Evolutionary conservation across 768 basidiomycete genomes (phyloP), one percentile per base, ranked within the genome.

Genomic region (Amanita brunnescens): DNA sequence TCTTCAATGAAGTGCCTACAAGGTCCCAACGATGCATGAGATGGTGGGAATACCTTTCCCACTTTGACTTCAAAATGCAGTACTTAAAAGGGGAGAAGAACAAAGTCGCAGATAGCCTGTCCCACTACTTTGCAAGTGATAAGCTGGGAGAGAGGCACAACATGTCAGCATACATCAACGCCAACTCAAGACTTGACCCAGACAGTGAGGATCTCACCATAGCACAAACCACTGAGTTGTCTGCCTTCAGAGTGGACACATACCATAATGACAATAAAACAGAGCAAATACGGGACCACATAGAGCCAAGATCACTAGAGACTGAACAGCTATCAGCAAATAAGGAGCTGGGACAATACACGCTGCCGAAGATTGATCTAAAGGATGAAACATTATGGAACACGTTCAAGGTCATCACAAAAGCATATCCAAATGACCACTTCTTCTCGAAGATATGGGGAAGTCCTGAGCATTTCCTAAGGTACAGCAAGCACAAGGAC

Each of bases 71-170:
- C 38, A 49, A 58, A 2, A 58, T 65, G 2, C n/a, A 24, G 7
- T 61, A 65, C 51, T 58, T 63, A 0, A 53, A 59, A 10, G 66
- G 65, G 0, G 35, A 13, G 0, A 33, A 26, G 0, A 68, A 68
- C 29, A 62, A 57, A 18, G 64, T 69, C 1, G 65, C 62, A 0
- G 64, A 69, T 45, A 54, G 51, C 9, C 32, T 69, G 1, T 69
- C 66, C 0, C 56, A 58, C 0, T 67, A 65, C 47, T 70, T 59
- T 35, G 47, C 61, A 34, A 55, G 53, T 12, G 60, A 63, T 24
- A 51, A 49, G 2, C 3, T 34, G 0, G 35, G 51, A 0, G 55
- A 59, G 10, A 34, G 43, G 0, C 48, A 60, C 41, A n/a, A 47
- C 1, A 16, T 29, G 0, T 12, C 51, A 13, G 48, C 54, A 2